Percentiles rank a stretch among this genome's conserved stretches.
phyloP scores from a whole-genome alignment of 345 rosid species.

The Excoecaria agallocha region DNA sequence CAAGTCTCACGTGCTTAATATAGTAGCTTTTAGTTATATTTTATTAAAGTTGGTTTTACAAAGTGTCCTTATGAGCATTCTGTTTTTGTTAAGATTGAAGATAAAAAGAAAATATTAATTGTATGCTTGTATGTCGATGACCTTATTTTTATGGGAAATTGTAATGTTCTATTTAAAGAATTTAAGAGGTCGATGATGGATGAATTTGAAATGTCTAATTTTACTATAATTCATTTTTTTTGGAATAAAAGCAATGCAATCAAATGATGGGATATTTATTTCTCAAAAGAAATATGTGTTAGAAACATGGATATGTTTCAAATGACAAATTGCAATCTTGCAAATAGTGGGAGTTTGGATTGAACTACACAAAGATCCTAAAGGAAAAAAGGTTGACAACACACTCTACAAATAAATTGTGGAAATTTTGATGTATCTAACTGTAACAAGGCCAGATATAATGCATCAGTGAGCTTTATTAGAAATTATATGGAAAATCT shows the following conservation, averaged over 20 bases:
- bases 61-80: background rate
- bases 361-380: too few species aligned
- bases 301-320: background rate
- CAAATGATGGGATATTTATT: background rate
- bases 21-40: background rate
- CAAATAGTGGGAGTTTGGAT: too few species aligned
- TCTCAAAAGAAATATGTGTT: background rate
- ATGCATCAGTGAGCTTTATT: too few species aligned
- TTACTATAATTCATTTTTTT: background rate
- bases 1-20: background rate
- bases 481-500: too few species aligned
- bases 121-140: background rate
- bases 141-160: background rate
- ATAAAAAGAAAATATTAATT: background rate
- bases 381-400: too few species aligned
- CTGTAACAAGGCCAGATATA: too few species aligned
- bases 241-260: background rate
- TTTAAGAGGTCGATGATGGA: background rate
- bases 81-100: background rate
- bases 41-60: background rate
- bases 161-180: background rate
- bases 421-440: too few species aligned
- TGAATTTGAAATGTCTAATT: background rate
- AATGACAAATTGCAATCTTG: background rate
- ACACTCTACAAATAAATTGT: too few species aligned